phyloP scores from a whole-genome alignment of 306 rosid species.

The Quercus bicolor region DNA sequence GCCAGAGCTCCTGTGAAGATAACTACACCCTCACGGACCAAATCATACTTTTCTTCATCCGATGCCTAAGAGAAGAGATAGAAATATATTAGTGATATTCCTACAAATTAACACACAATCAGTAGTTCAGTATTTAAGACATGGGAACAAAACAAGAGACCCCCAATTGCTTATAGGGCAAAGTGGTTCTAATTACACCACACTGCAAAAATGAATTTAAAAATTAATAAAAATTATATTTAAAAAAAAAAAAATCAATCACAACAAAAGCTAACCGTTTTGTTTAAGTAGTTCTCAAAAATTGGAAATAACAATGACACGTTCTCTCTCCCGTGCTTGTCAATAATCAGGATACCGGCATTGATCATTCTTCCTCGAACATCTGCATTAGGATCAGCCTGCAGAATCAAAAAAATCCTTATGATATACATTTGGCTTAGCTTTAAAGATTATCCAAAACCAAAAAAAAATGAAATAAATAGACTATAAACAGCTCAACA shows the following conservation, averaged over 20 bases:
- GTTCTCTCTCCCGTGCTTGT: conserved; percentile 86
- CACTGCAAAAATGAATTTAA: not conserved
- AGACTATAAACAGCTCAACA: not conserved
- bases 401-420: conserved; percentile 42
- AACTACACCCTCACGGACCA: conserved; percentile 99
- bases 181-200: not conserved
- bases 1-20: conserved; percentile 97
- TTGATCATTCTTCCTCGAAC: conserved; percentile 96
- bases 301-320: conserved; percentile 89
- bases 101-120: not conserved
- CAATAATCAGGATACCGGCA: conserved; percentile 92
- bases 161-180: not conserved
- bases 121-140: not conserved
- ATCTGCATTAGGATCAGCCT: conserved; percentile 94
- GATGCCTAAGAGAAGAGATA: conserved; percentile 48
- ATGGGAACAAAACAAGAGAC: conserved; percentile 1
- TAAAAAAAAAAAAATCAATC: not conserved
- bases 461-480: not conserved
- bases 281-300: conserved; percentile 90
- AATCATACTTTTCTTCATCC: conserved; percentile 90
- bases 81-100: conserved; percentile 7
- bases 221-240: not conserved
- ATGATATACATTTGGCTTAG: not conserved
- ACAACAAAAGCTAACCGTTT: conserved; percentile 50
- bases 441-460: not conserved